phyloP scores from a whole-genome alignment of 1,284 basidiomycete genomes.

The Sparassis latifolia region DNA sequence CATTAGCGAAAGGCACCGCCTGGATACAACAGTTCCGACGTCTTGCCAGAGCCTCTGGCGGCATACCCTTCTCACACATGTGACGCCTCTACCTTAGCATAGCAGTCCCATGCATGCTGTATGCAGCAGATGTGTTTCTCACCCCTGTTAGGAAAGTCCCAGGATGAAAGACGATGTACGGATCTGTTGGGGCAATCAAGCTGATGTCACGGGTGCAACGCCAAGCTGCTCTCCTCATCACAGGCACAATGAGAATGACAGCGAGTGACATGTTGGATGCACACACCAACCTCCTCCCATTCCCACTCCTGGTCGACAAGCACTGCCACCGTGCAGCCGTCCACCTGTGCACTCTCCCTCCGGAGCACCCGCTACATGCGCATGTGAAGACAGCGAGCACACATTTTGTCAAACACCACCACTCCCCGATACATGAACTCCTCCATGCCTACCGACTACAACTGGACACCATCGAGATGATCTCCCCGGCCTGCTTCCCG shows the following conservation, averaged over 20 bases:
- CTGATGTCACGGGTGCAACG: slow-evolving; percentile 25
- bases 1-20: background rate
- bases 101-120: slow-evolving; percentile 28
- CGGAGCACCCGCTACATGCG: background rate
- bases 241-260: slow-evolving; percentile 28
- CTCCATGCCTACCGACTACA: background rate
- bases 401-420: background rate
- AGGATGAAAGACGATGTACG: slow-evolving; percentile 7
- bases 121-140: slow-evolving; percentile 30
- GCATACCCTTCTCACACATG: slow-evolving; percentile 4
- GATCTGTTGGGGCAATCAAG: slow-evolving; percentile 3
- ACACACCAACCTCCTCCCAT: slow-evolving; percentile 22
- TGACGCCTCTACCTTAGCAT: slow-evolving; percentile 24
- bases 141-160: slow-evolving; percentile 14
- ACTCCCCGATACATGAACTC: background rate
- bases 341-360: background rate
- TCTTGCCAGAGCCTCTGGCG: slow-evolving; percentile 10
- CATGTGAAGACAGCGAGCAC: background rate
- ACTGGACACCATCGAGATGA: background rate
- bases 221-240: slow-evolving; percentile 23
- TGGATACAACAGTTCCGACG: background rate
- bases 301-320: background rate
- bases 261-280: slow-evolving; percentile 26
- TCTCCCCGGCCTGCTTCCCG: background rate
- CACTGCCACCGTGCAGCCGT: background rate